Evolutionary conservation across 1,139 yeast species (phyloP), one percentile per base, ranked within the genome.

Genomic region (Candida sanyaensis): DNA sequence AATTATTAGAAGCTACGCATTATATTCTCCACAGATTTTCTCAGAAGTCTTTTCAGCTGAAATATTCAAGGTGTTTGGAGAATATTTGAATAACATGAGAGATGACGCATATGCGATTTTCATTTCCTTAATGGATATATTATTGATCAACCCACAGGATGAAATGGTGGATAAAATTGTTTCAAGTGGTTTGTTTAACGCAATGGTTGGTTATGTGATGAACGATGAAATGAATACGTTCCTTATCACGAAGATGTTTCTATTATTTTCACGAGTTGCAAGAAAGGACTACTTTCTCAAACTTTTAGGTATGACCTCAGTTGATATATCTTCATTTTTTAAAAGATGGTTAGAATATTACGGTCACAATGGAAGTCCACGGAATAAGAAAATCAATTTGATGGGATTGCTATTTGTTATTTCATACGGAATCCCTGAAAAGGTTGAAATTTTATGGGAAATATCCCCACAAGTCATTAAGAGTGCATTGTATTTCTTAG

Each of bases 1-100:
- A 21, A 82, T 92, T 10, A 64, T 87, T 10, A 81, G 93, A 62
- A 84, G 93, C 52, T 92, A 91, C 63, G 64, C 86, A 0, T 68
- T 90, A 37, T 64, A 89, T 28, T 68, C 81, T 6, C 83, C 86
- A 1, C 68, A 71, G 8, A 57, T 83, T n/a, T 77, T 81, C 50
- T 34, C 42, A n/a, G 52, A 56, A 7, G 68, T 63, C 7, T 60
- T 62, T 0, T 64, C 70, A 10, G 49, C 66, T 6, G 73, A 73
- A 34, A 63, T 83, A n/a, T 80, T 87, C 53, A 64, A 73, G 40
- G 71, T 80, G 4, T 63, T 87, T 43, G 75, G 86, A 0, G 76
- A 73, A 2, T 86, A 87, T 59, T 61, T 88, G 26, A 65, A 78
- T 26, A 75, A 73, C 26, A 77, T 88, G 81, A 76, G 95, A 50